Evolutionary conservation across 208 protist genomes (phyloP), one percentile per base, ranked within the genome.

Genomic region (Acanthamoeba healyi): DNA sequence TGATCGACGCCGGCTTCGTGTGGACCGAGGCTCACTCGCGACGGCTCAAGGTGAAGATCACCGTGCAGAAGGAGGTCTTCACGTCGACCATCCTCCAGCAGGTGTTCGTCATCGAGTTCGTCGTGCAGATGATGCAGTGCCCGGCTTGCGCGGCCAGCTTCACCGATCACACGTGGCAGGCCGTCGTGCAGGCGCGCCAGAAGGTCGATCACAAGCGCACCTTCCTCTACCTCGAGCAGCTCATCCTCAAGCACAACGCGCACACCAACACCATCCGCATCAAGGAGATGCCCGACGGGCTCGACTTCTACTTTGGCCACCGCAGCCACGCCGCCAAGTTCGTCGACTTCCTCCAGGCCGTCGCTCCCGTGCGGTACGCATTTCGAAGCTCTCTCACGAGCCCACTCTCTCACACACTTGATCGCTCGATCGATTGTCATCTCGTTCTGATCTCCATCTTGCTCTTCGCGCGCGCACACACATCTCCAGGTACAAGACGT

Each of bases 1-100:
- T 99, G 19, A 94, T 99, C 0, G 99, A 99, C 97, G 99, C 99
- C 6, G 98, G 97, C 46, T 99, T 99, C 94, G 95, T 99, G 26
- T 99, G 99, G 99, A 99, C 99, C 3, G 99, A 99, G 97, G 99
- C 99, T 32, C 99, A 99, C 97, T 99, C 99, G 81, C 98, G 98
- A 95, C 97, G 99, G 29, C 92, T 99, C 42, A 99, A 99, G 95
- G 96, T 99, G 38, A 99, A 99, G 95, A 95, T 99, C 36, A 99
- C 98, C 22, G 97, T 99, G n/a, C 99, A 99, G 96, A 99, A 99
- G 95, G 99, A 98, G 89, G 90, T 94, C 24, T 87, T 94, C 90
- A 94, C 65, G 34, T 94, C 97, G 94, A 99, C 99, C 40, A 97
- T 99, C 32, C 97, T 99, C 77, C 98, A 99, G 96, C 99, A 99